Evolutionary conservation across 2,329 filamentous ascomycete species (phyloP), one percentile per base, ranked within the genome.

Genomic region (Cordyceps fumosorosea): DNA sequence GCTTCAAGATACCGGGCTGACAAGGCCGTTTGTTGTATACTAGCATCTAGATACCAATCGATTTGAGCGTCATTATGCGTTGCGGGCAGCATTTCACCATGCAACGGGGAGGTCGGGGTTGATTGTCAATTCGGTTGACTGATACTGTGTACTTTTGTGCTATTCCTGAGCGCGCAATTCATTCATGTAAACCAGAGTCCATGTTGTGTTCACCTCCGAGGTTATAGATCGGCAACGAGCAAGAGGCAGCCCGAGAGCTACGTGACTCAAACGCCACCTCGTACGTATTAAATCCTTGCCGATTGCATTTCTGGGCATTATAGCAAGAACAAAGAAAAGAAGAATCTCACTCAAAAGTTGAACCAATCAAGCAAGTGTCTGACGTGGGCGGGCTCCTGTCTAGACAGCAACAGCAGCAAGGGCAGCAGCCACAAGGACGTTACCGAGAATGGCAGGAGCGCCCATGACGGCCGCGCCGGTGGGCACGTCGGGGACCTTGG

Each of bases 21-120:
- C 4, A 47, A 47, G 45, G 53, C 34, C 45, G 45, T 37, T 56
- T 51, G 51, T 48, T 56, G 56, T 56, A 53, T 61, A 56, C 26
- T 48, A 57, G 57, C 62, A 63, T 61, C 14, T 56, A 63, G 62
- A 65, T 65, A 65, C 60, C 64, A 64, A 22, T 64, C 52, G 40
- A 56, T 45, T 56, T 53, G 3, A 45, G 48, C 61, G 45, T 55
- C 60, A 29, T 40, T 47, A 18, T 26, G n/a, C 40, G 50, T 32
- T 20, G 24, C 37, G 22, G 40, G n/a, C 12, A 16, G 14, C n/a
- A 60, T 60, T 18, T n/a, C 29, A n/a, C 37, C 3, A 32, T 54
- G 12, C 22, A 32, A 18, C 29, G 14, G 32, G 26, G 29, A 48
- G 16, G 14, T 16, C 24, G 1, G 12, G 14, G 24, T 32, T 1